phyloP scores from a whole-genome alignment of 208 protist genomes.

The Trypanosoma grayi region DNA sequence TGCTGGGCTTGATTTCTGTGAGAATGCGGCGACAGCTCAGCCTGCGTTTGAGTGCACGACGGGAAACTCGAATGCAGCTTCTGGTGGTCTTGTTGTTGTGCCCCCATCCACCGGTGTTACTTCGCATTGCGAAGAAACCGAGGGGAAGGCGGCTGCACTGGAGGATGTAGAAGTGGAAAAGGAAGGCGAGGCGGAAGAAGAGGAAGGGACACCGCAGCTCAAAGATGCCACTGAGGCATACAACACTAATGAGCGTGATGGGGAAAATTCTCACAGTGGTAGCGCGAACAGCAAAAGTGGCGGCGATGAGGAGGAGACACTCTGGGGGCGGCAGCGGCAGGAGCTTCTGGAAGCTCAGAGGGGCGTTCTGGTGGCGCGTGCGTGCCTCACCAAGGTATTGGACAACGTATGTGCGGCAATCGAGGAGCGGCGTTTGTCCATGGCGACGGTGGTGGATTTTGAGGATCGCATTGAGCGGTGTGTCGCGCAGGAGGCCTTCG shows the following conservation, averaged over 20 bases:
- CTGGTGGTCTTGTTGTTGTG: neutral
- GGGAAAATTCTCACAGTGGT: neutral
- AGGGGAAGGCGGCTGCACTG: too few species aligned
- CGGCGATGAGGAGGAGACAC: neutral
- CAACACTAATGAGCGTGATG: neutral
- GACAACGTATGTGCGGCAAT: slow-evolving; percentile 9
- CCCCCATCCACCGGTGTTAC: too few species aligned
- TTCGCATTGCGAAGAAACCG: too few species aligned
- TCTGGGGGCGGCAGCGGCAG: slow-evolving; percentile 16
- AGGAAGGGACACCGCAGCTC: too few species aligned
- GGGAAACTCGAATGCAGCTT: neutral
- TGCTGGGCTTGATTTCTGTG: neutral
- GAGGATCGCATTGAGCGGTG: slow-evolving; percentile 24
- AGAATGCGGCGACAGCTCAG: neutral
- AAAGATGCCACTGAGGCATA: too few species aligned
- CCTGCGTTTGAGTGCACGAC: neutral
- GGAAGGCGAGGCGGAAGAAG: too few species aligned
- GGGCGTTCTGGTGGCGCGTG: slow-evolving; percentile 14
- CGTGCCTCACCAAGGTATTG: slow-evolving; percentile 14
- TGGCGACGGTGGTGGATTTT: slow-evolving; percentile 2
- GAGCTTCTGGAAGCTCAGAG: slow-evolving; percentile 12
- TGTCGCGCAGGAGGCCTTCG: slow-evolving; percentile 35
- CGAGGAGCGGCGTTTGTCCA: slow-evolving; percentile 4
- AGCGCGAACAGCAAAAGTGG: neutral
- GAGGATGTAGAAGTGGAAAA: too few species aligned